Evolutionary conservation across 129 eudicot species (phyloP), one percentile per base, ranked within the genome.

Genomic region (Helichrysum umbraculigerum): DNA sequence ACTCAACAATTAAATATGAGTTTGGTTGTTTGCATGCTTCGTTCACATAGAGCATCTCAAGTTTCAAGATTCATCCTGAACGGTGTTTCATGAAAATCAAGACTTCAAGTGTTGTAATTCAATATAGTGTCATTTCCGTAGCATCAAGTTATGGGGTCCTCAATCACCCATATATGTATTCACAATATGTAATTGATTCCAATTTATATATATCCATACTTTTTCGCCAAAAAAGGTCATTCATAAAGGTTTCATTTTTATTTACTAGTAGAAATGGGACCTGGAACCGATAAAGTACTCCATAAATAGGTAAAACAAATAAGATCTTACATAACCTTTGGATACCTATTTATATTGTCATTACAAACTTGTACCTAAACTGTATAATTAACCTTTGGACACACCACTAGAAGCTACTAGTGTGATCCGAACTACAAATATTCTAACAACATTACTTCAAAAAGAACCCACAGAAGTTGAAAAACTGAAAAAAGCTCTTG

Each of bases 401-500:
- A 52, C 59, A 15, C 59, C 59, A 16, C 6, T 52, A 52, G 21
- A 66, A 76, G 72, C 54, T 56, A 66, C 29, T 3, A 17, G 32
- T 34, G n/a, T 37, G 19, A 68, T 54, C 56, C 8, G 47, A 29
- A 41, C 6, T 33, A 61, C 25, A 47, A 14, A n/a, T 39, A 61
- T 34, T 29, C 35, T 71, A 62, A 71, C 35, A 5, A 51, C 68
- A 79, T 34, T 63, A 71, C 58, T 52, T 52, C 44, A 51, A 47
- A 19, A n/a, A 25, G 17, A 58, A 66, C 70, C 61, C 34, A 70
- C 76, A 34, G 29, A 25, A 20, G 17, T 57, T 28, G 25, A 52
- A 35, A 47, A 16, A 58, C 16, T 54, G 2, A 70, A 15, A 69
- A 59, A 17, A 9, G 50, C 33, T 77, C 68, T 77, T 68, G 42